These are phyloP conservation scores for Cyanidioschyzon merolae DNA, from an alignment of 23 red algal genomes.

Conservation along the genomic window DNA sequence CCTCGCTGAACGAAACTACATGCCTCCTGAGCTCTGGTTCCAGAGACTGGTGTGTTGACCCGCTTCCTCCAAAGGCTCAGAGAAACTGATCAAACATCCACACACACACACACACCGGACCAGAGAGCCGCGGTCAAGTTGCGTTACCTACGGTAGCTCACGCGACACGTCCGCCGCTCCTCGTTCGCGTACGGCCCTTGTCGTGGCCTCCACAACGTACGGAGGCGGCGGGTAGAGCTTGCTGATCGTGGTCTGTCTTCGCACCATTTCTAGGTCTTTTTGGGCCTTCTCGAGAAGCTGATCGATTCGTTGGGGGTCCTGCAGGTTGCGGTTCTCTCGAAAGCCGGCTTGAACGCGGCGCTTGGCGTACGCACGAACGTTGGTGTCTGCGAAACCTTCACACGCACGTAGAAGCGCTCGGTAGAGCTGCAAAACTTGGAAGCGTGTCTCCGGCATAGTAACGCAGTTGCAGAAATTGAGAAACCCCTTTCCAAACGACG, in stretches of 20 bases:
- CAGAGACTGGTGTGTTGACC: no score
- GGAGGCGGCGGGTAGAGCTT: constrained; percentile 19
- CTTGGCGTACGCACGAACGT: neutral
- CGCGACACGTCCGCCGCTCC: no score
- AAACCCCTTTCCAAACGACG: no score
- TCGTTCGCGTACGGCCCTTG: no score
- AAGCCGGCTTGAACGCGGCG: neutral
- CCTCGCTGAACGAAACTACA: no score
- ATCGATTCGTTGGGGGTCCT: neutral
- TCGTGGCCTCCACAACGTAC: constrained; percentile 8
- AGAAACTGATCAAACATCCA: no score
- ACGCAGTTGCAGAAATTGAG: no score
- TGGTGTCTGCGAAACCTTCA: neutral
- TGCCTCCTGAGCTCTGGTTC: no score
- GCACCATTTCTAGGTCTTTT: constrained; percentile 23
- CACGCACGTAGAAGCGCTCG: neutral
- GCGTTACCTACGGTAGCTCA: no score
- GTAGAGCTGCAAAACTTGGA: neutral
- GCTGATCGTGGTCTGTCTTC: constrained; percentile 27
- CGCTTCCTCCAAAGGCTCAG: no score
- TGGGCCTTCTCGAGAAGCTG: neutral
- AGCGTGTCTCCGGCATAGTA: neutral
- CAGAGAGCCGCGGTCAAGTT: no score
- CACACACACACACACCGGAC: no score
- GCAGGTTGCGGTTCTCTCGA: neutral